Evolutionary conservation across 768 basidiomycete species (phyloP).

Genomic region (Kwoniella bestiolae): DNA sequence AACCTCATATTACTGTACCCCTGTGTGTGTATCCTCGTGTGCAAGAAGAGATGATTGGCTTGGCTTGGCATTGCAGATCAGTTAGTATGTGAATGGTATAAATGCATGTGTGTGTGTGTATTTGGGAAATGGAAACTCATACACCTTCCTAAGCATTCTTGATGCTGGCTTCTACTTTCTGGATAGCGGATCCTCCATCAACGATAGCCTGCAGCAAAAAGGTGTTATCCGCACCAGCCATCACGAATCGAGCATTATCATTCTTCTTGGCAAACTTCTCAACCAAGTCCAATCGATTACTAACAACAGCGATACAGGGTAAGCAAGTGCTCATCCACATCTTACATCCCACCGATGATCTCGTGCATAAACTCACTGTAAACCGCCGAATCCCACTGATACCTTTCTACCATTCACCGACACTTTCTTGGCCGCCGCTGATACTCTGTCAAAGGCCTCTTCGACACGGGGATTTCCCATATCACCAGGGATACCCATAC

Average conservation of each 20-base stretch:
- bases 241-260: constrained; percentile 17
- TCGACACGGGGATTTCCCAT: constrained; percentile 29
- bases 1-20: too few species aligned
- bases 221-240: constrained; percentile 12
- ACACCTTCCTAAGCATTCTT: constrained; percentile 2
- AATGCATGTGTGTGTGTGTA: too few species aligned
- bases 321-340: too few species aligned
- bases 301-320: too few species aligned
- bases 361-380: constrained; percentile 14
- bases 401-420: constrained; percentile 31
- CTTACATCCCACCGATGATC: not conserved
- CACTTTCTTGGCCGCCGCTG: constrained; percentile 30
- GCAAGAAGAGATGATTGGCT: too few species aligned
- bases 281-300: constrained; percentile 37
- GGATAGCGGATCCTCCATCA: constrained; percentile 10
- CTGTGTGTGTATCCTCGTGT: too few species aligned
- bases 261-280: constrained; percentile 36
- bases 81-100: too few species aligned
- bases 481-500: constrained; percentile 46
- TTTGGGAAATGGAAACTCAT: too few species aligned
- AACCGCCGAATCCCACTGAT: constrained; percentile 39
- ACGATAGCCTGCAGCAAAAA: constrained; percentile 11
- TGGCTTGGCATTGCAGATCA: too few species aligned
- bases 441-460: constrained; percentile 30
- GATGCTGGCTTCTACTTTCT: constrained; percentile 7